Percentiles rank a stretch among this genome's conserved stretches.
phyloP scores from a whole-genome alignment of 805 yeast genomes.

The Ogataea paradorogensis region DNA sequence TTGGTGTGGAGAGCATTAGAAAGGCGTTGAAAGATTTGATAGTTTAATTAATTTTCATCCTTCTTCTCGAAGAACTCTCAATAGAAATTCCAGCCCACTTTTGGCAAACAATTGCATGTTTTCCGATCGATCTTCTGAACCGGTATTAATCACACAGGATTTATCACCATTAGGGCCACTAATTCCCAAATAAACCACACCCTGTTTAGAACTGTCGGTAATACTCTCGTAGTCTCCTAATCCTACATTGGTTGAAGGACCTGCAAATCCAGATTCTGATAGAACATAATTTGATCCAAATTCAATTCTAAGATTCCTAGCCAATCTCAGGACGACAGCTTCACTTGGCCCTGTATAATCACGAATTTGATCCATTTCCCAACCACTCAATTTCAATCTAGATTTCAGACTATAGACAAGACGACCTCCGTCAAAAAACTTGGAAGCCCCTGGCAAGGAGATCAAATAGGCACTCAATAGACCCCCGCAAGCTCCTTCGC shows the following conservation, averaged over 20 bases:
- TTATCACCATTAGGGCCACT: slow-evolving; percentile 61
- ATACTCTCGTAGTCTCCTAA: slow-evolving; percentile 33
- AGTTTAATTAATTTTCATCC: slow-evolving; percentile 38
- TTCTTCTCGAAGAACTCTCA: slow-evolving; percentile 42
- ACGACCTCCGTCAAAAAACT: slow-evolving; percentile 81
- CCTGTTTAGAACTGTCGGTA: slow-evolving; percentile 41
- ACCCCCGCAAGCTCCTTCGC: slow-evolving; percentile 92
- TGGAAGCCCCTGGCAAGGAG: slow-evolving; percentile 81
- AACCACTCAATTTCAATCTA: slow-evolving; percentile 71
- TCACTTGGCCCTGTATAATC: slow-evolving; percentile 81
- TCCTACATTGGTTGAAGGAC: slow-evolving; percentile 50
- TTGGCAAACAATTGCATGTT: slow-evolving; percentile 80
- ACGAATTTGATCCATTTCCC: slow-evolving; percentile 68
- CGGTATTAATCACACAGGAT: slow-evolving; percentile 46
- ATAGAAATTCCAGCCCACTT: slow-evolving; percentile 58
- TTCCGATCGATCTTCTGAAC: slow-evolving; percentile 47
- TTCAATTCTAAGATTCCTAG: slow-evolving; percentile 75
- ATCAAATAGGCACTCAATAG: slow-evolving; percentile 75
- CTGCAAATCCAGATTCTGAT: slow-evolving; percentile 88
- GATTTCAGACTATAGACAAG: slow-evolving; percentile 75
- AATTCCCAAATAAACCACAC: slow-evolving; percentile 70
- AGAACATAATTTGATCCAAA: slow-evolving; percentile 79
- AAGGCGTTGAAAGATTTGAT: slow-evolving; percentile 56
- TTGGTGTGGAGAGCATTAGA: slow-evolving; percentile 75
- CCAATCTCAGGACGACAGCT: slow-evolving; percentile 68